Conservation (phyloP, 805 yeast genomes). For the Zygosaccharomyces pseudorouxii region DNA sequence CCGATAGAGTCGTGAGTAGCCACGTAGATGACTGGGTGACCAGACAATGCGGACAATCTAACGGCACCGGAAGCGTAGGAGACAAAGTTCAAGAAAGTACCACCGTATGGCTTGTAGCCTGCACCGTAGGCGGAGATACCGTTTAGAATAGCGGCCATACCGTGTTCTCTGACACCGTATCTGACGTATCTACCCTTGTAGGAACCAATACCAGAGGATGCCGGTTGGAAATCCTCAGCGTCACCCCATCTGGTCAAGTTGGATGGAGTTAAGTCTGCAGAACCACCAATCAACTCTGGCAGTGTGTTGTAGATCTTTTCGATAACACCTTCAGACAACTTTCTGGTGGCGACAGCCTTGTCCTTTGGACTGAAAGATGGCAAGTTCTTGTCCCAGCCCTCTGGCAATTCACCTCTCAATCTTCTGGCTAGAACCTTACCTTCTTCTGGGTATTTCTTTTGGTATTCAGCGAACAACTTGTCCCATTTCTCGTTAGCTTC, state of each 20-base stretch:
- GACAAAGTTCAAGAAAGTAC: conserved; percentile 93
- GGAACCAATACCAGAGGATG: conserved; percentile 71
- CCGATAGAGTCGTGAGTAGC: conserved; percentile 91
- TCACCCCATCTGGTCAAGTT: conserved; percentile 85
- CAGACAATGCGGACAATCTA: conserved; percentile 77
- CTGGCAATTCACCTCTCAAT: conserved; percentile 72
- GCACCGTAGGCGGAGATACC: conserved; percentile 91
- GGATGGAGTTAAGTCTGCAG: conserved; percentile 97
- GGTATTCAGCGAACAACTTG: conserved; percentile 54
- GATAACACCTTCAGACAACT: conserved; percentile 80
- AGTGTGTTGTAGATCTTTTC: conserved; percentile 53
- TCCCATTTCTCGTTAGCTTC: conserved; percentile 75
- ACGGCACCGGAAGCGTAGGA: conserved; percentile 84
- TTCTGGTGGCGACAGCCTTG: conserved; percentile 87
- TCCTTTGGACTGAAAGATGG: conserved; percentile 79
- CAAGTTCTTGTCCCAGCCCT: conserved; percentile 68
- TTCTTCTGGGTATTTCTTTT: conserved; percentile 64
- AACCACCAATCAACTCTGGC: conserved; percentile 95
- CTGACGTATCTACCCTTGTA: conserved; percentile 91
- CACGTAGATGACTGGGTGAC: conserved; percentile 79
- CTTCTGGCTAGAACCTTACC: conserved; percentile 81
- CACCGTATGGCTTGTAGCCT: conserved; percentile 87
- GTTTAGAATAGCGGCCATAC: conserved; percentile 97
- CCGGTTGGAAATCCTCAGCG: conserved; percentile 91
- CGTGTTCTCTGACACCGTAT: conserved; percentile 99